Evolutionary conservation across 768 basidiomycete species (phyloP), one percentile per base, ranked within the genome.

Genomic region (Tephrocybe sp.): DNA sequence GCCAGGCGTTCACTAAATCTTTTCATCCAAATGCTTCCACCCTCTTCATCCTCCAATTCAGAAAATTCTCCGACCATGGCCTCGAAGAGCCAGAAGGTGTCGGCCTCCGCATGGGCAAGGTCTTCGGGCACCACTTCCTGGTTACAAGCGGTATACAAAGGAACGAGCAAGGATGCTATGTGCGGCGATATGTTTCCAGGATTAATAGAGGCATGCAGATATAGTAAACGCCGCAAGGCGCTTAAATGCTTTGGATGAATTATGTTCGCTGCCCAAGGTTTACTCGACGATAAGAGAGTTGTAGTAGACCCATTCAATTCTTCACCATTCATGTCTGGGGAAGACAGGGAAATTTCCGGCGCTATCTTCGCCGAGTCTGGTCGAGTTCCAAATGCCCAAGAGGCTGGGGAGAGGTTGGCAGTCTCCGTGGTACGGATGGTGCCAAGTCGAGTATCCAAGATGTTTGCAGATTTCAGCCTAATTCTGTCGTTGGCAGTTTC

Each of bases 51-150:
- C 53, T 85, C 84, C n/a, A 92, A 63, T 45, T 88, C 89, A 1
- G 80, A 73, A 43, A 91, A 80, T 60, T 91, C 89, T 23, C 83
- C 81, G 0, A 90, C 70, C 58, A 91, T 73, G 0, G 83, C 78
- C 64, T 90, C 88, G 49, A 91, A 86, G 4, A 90, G 60, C 90
- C 89, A 92, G 64, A 92, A 92, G 0, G 85, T 78, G 59, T 92
- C 90, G 1, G 90, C 89, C 65, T 92, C 90, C 4, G 77, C 77
- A 63, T 90, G 87, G 0, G 78, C 74, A 9, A 79, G 63, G 37
- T 88, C 85, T 48, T 80, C 77, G 0, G 75, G 66, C 15, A 87
- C 78, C 1, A 83, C 72, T 60, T 90, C 88, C 60, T 81, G 78
- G 15, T 71, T 66, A 43, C 90, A 68, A 0, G 79, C 80, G 7